phyloP scores from a whole-genome alignment of 768 basidiomycete genomes.

The Scleroderma citrinum region DNA sequence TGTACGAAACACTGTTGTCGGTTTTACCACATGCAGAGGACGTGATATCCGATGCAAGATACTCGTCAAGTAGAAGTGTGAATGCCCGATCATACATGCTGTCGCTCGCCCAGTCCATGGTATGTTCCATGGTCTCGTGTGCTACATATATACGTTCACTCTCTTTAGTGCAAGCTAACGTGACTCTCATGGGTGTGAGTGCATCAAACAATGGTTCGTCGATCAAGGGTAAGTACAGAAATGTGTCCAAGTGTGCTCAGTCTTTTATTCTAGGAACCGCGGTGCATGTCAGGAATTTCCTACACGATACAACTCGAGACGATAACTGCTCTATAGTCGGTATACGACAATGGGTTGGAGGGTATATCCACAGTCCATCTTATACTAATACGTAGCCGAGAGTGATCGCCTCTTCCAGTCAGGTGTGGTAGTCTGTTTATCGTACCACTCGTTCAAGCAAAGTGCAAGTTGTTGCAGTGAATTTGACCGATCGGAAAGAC shows the following conservation, averaged over 20 bases:
- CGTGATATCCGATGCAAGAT: neutral
- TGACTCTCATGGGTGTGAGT: slow-evolving; percentile 14
- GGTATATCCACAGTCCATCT: neutral
- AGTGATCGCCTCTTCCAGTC: neutral
- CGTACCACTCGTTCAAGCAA: neutral
- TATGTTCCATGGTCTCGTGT: neutral
- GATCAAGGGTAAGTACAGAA: slow-evolving; percentile 6
- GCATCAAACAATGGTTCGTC: neutral
- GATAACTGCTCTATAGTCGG: slow-evolving; percentile 43
- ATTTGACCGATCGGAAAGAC: neutral
- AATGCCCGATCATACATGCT: slow-evolving; percentile 37
- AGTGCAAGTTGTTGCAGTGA: neutral
- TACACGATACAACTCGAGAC: slow-evolving; percentile 38
- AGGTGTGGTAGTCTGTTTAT: neutral
- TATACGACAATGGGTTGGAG: slow-evolving; percentile 12
- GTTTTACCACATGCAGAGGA: too few species aligned
- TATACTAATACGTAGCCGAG: too few species aligned
- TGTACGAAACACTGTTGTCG: slow-evolving; percentile 14
- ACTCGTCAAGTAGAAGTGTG: slow-evolving; percentile 18
- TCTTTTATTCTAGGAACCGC: slow-evolving; percentile 53
- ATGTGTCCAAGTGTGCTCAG: slow-evolving; percentile 36
- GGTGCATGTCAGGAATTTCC: slow-evolving; percentile 25
- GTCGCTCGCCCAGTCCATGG: slow-evolving; percentile 29
- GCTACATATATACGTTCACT: slow-evolving; percentile 4
- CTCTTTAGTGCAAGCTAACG: slow-evolving; percentile 4